A percentile compares a stretch with the other conserved stretches of the same genome.
phyloP scores from a whole-genome alignment of 768 basidiomycete genomes.

The Psilocybe sp. region DNA sequence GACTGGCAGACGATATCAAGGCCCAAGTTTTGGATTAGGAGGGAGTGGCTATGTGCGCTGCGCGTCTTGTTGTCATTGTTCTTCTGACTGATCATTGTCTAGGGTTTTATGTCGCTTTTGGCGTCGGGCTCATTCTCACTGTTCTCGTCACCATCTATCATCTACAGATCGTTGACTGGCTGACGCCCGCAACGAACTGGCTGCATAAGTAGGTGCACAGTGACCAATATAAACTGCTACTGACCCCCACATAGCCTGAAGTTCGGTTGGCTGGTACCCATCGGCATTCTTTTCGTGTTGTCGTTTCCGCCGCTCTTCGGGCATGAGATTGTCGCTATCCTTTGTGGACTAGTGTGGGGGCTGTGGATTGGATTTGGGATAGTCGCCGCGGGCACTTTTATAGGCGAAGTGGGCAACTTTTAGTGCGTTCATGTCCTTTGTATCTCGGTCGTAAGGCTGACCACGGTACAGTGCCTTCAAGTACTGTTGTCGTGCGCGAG shows the following conservation, averaged over 20 bases:
- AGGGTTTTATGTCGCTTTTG: slow-evolving; percentile 52
- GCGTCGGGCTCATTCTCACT: slow-evolving; percentile 46
- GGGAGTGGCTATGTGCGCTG: slow-evolving; percentile 53
- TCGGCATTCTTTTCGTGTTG: slow-evolving; percentile 77
- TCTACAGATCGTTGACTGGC: slow-evolving; percentile 66
- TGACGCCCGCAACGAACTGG: slow-evolving; percentile 65
- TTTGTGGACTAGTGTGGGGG: slow-evolving; percentile 91
- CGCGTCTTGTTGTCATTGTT: background rate
- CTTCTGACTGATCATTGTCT: background rate
- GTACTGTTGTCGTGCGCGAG: slow-evolving; percentile 71
- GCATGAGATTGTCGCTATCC: slow-evolving; percentile 85
- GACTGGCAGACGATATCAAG: slow-evolving; percentile 41
- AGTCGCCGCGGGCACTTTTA: slow-evolving; percentile 75
- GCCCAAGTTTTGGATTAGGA: slow-evolving; percentile 52
- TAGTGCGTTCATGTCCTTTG: slow-evolving; percentile 48
- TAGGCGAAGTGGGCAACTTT: slow-evolving; percentile 87
- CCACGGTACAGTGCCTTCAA: slow-evolving; percentile 65
- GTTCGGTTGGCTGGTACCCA: slow-evolving; percentile 75
- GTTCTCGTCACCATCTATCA: slow-evolving; percentile 62
- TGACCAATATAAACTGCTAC: background rate
- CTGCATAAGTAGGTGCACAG: slow-evolving; percentile 51
- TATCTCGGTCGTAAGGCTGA: background rate
- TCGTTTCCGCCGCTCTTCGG: slow-evolving; percentile 93
- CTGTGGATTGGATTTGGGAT: slow-evolving; percentile 86
- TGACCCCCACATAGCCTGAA: slow-evolving; percentile 34